Evolutionary conservation across 768 basidiomycete species (phyloP), one percentile per base, ranked within the genome.

Genomic region (Pulveroboletus frians): DNA sequence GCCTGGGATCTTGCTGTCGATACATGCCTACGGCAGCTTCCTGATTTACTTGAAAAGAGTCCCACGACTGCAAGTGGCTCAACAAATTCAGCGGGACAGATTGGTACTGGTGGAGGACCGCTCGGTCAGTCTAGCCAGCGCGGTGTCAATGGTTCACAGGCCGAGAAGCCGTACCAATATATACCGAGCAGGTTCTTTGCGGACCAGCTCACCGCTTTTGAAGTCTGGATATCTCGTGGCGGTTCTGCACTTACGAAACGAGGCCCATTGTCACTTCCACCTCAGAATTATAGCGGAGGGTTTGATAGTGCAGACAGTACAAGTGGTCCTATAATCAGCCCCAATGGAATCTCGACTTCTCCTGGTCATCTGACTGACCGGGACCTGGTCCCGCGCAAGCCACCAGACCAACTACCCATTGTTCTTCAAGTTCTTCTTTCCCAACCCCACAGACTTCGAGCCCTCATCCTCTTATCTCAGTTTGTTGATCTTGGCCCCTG

Each of bases 1-100:
- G 88, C 92, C 4, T 99, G 96, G 96, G 96, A 98, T 69, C 80
- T 96, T 11, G 95, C 95, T 0, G 88, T 99, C 3, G 95, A 99
- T 64, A 83, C 88, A 8, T 95, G 92, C 61, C 73, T 99, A 29
- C 81, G 91, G 9, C 96, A 98, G 65, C 77, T 99, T n/a, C 93
- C 93, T 1, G 82, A 88, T 5, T 71, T 98, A 17, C 72, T 95
- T 4, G 68, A 68, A 53, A 76, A 74, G 54, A 59, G 69, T 14
- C 60, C 68, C 15, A 47, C 56, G 15, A 30, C 58, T 6, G 30
- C 57, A 13, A 49, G 56, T 15, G 43, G 57, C 9, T 53, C 63
- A n/a, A 51, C 63, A 15, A 61, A 59, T 34, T 47, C 66, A 5
- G 51, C 56, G 8, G 59, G 55, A 0, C 56, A 58, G 35, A 38